A percentile compares a stretch with the other conserved stretches of the same genome.
Conservation (phyloP, 257 asterid genomes). For the Solanum rostratum region DNA sequence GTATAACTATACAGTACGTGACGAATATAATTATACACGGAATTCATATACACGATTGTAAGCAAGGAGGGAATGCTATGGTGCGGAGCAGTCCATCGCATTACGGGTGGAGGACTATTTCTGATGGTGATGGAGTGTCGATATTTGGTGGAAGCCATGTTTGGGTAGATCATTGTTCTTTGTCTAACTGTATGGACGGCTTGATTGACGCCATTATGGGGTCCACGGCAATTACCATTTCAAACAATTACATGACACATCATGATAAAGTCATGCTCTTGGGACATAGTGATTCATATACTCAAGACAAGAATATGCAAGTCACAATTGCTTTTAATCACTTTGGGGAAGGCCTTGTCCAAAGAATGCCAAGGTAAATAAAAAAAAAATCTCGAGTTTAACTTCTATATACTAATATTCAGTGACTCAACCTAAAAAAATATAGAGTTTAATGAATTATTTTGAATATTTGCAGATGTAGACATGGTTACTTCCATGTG, state of each 20-base stretch:
- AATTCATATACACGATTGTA: constrained; percentile 63
- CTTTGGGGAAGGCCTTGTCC: constrained; percentile 86
- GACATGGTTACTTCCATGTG: constrained; percentile 84
- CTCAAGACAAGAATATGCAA: constrained; percentile 57
- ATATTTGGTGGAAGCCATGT: constrained; percentile 63
- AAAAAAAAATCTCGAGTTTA: background rate
- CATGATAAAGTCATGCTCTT: constrained; percentile 83
- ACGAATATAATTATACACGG: constrained; percentile 75
- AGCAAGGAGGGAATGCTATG: constrained; percentile 65
- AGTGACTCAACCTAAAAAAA: too few species aligned
- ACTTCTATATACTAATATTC: background rate
- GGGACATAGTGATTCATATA: constrained; percentile 56
- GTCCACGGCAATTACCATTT: constrained; percentile 61
- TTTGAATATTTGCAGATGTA: constrained; percentile 38
- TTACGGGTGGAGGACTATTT: constrained; percentile 58
- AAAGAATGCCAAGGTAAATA: constrained; percentile 68
- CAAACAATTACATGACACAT: constrained; percentile 59
- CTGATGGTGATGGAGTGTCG: constrained; percentile 82
- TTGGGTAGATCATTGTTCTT: constrained; percentile 78
- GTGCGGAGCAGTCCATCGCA: constrained; percentile 65
- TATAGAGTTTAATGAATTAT: background rate
- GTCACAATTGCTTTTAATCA: constrained; percentile 73
- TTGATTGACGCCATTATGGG: constrained; percentile 60
- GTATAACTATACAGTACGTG: constrained; percentile 66
- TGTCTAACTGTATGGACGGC: constrained; percentile 59